Evolutionary conservation across 495 filamentous ascomycete genomes (phyloP).

Genomic region (Physcia stellaris): DNA sequence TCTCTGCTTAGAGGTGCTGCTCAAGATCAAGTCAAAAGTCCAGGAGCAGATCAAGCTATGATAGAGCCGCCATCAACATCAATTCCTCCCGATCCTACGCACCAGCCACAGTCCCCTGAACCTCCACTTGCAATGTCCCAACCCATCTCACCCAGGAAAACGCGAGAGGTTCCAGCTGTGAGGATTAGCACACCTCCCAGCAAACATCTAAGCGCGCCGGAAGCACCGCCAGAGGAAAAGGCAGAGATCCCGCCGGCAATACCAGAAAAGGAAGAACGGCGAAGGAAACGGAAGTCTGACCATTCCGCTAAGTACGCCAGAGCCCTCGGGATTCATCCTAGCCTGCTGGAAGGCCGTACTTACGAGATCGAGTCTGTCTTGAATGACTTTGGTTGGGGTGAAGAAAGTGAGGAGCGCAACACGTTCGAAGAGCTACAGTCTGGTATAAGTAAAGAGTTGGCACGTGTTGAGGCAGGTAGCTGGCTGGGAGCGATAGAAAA

Average conservation of each 20-base stretch:
- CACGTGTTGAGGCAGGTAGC: slow-evolving; percentile 78
- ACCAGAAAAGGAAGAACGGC: slow-evolving; percentile 30
- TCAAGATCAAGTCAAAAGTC: slow-evolving; percentile 1
- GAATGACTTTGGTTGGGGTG: slow-evolving; percentile 83
- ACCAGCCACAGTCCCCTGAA: slow-evolving; percentile 11
- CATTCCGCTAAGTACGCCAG: slow-evolving; percentile 70
- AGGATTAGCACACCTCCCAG: slow-evolving; percentile 14
- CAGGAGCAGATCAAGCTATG: neutral
- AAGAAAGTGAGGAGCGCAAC: slow-evolving; percentile 50
- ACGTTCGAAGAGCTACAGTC: slow-evolving; percentile 72
- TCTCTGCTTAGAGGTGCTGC: slow-evolving; percentile 22
- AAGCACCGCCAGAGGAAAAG: slow-evolving; percentile 4
- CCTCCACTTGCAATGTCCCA: slow-evolving; percentile 4
- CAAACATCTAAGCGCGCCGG: slow-evolving; percentile 8
- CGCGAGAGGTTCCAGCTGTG: slow-evolving; percentile 15
- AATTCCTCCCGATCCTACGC: neutral
- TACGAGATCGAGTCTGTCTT: slow-evolving; percentile 65
- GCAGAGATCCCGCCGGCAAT: slow-evolving; percentile 11
- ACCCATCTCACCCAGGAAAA: slow-evolving; percentile 3
- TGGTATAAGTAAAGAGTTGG: slow-evolving; percentile 75
- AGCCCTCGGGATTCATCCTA: slow-evolving; percentile 57
- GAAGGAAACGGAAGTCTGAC: slow-evolving; percentile 51
- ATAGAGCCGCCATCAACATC: neutral
- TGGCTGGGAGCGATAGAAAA: slow-evolving; percentile 83
- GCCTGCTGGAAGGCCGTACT: slow-evolving; percentile 52